A percentile compares a stretch with the other conserved stretches of the same genome.
phyloP scores from a whole-genome alignment of 257 asterid genomes.

The Catharanthus roseus region DNA sequence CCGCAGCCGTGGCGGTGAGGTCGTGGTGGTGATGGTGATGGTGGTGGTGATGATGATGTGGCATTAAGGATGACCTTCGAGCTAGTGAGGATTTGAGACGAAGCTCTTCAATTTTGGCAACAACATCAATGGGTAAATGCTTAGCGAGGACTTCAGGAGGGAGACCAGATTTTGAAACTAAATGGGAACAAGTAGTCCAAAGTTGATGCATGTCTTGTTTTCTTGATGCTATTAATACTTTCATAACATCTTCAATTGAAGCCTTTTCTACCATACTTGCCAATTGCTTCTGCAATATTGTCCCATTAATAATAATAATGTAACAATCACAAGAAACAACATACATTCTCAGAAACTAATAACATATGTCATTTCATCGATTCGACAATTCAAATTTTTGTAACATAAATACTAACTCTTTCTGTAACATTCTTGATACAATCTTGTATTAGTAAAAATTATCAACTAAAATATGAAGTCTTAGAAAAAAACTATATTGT shows the following conservation, averaged over 20 bases:
- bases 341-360: not conserved
- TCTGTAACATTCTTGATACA: too few relatives aligned
- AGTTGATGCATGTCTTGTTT: slow-evolving; percentile 87
- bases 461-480: too few relatives aligned
- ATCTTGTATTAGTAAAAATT: too few relatives aligned
- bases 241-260: slow-evolving; percentile 92
- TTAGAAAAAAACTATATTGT: too few relatives aligned
- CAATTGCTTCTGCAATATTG: slow-evolving; percentile 77
- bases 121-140: slow-evolving; percentile 83
- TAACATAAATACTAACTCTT: too few relatives aligned
- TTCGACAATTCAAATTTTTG: too few relatives aligned
- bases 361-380: slow-evolving; percentile 17
- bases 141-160: slow-evolving; percentile 82
- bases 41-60: slow-evolving; percentile 42
- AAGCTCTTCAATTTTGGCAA: slow-evolving; percentile 80
- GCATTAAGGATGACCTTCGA: slow-evolving; percentile 51
- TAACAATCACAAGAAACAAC: not conserved
- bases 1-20: slow-evolving; percentile 45
- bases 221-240: slow-evolving; percentile 77
- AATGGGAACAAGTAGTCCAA: slow-evolving; percentile 86
- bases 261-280: slow-evolving; percentile 88
- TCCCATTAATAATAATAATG: too few relatives aligned
- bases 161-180: slow-evolving; percentile 86
- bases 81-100: slow-evolving; percentile 74
- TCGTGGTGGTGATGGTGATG: slow-evolving; percentile 38